phyloP scores from a whole-genome alignment of 2,329 filamentous ascomycete genomes.

The Oidium heveae region DNA sequence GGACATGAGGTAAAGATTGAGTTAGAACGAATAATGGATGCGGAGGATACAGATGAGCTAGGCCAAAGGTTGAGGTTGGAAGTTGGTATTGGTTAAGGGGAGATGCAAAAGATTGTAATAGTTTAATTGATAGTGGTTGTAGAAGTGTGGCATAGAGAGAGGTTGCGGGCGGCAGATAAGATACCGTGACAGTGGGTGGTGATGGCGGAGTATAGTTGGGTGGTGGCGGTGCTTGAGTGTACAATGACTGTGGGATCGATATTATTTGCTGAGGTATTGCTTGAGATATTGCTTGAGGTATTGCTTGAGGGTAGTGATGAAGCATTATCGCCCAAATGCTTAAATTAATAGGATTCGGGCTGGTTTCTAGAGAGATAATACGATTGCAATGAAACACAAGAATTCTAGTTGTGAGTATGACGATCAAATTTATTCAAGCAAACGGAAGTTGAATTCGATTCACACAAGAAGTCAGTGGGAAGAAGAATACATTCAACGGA shows the following conservation, averaged over 20 bases:
- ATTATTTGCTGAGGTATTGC: not conserved
- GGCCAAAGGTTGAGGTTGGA: constrained; percentile 4
- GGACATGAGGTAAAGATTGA: constrained; percentile 16
- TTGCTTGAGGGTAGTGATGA: too few species aligned
- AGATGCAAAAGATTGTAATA: not conserved
- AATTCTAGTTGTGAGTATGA: too few species aligned
- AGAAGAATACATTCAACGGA: too few species aligned
- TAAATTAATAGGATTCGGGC: too few species aligned
- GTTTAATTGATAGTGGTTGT: constrained; percentile 37
- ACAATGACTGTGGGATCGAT: not conserved
- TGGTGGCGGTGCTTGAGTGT: not conserved
- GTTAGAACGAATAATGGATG: constrained; percentile 16
- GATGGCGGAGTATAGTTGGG: not conserved
- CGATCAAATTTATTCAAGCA: too few species aligned
- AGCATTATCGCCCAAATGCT: too few species aligned
- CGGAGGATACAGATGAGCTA: constrained; percentile 1
- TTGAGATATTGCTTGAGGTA: too few species aligned
- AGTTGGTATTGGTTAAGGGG: constrained; percentile 21
- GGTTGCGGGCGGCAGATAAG: constrained; percentile 50
- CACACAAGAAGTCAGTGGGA: too few species aligned
- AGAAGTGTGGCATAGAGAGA: constrained; percentile 65
- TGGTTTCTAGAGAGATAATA: too few species aligned
- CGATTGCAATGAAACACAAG: too few species aligned
- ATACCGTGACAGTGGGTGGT: constrained; percentile 33
- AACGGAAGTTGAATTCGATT: too few species aligned